Percentiles rank a stretch among this genome's conserved stretches.
phyloP scores from a whole-genome alignment of 441 rosid species.

The Corymbia citriodora region DNA sequence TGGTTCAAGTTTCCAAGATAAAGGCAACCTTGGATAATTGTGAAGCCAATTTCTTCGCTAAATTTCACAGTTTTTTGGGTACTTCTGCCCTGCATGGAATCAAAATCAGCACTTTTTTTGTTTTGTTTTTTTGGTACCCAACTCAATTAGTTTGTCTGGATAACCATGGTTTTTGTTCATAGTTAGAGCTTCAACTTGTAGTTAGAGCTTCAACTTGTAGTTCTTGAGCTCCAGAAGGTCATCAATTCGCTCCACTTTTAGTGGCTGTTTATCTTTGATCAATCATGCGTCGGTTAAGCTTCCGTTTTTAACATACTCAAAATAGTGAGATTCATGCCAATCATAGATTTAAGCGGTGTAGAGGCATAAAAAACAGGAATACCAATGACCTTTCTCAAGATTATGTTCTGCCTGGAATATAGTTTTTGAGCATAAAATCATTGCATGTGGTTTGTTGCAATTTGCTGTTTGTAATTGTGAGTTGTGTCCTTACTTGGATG shows the following conservation, averaged over 20 bases:
- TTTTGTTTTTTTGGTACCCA: not conserved
- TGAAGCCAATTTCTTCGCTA: not conserved
- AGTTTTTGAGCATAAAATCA: not conserved
- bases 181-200: not conserved
- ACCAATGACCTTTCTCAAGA: not conserved
- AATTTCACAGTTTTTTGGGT: not conserved
- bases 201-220: not conserved
- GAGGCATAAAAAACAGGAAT: not conserved
- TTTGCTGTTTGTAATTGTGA: not conserved
- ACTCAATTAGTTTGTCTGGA: not conserved
- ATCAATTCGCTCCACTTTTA: not conserved
- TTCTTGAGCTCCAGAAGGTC: not conserved
- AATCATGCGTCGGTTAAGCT: not conserved
- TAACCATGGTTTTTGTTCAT: not conserved
- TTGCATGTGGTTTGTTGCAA: not conserved
- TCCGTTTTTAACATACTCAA: not conserved
- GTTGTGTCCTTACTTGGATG: not conserved
- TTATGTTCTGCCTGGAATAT: not conserved
- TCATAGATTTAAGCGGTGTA: not conserved
- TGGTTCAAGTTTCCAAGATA: not conserved
- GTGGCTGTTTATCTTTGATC: not conserved
- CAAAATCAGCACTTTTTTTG: not conserved
- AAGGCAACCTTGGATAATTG: not conserved
- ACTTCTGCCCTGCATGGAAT: not conserved
- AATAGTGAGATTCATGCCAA: not conserved